phyloP scores from a whole-genome alignment of 176 grass and related monocot species.

The Triticum urartu region DNA sequence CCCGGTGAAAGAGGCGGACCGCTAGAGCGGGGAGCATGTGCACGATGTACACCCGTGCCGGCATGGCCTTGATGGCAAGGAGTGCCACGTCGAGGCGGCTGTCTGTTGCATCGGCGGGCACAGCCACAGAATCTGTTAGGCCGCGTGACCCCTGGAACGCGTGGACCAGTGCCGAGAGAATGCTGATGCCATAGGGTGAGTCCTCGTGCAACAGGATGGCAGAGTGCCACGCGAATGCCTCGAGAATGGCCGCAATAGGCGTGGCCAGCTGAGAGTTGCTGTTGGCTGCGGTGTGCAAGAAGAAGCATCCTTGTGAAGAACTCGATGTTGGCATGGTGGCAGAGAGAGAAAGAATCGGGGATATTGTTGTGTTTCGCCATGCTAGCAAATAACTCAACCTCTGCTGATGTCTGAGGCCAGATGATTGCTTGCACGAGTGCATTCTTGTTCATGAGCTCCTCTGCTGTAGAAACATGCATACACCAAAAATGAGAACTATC shows the following conservation, averaged over 20 bases:
- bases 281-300: conserved; percentile 48
- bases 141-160: conserved; percentile 23
- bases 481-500: no score
- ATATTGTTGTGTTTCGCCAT: conserved; percentile 43
- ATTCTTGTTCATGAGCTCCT: conserved; percentile 55
- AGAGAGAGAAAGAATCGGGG: conserved; percentile 61
- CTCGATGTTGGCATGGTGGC: conserved; percentile 40
- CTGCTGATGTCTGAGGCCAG: conserved; percentile 19
- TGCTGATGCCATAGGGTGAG: conserved; percentile 50
- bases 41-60: conserved; percentile 61
- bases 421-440: conserved; percentile 56
- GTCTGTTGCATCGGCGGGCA: conserved; percentile 14
- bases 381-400: conserved; percentile 41
- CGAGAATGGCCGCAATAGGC: conserved; percentile 48
- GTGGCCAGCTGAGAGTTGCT: conserved; percentile 36
- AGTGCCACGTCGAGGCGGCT: conserved; percentile 30
- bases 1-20: conserved; percentile 40
- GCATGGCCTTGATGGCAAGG: conserved; percentile 33
- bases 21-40: conserved; percentile 28
- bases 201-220: conserved; percentile 53
- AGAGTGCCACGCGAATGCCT: conserved; percentile 43
- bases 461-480: conserved; percentile 22
- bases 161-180: conserved; percentile 49
- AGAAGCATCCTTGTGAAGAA: conserved; percentile 40
- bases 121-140: conserved; percentile 26